Percentiles rank a stretch among this genome's conserved stretches.
These are phyloP conservation scores for Citeromyces nyonsensis DNA, from an alignment of 805 yeast genomes.

Conservation along the genomic window DNA sequence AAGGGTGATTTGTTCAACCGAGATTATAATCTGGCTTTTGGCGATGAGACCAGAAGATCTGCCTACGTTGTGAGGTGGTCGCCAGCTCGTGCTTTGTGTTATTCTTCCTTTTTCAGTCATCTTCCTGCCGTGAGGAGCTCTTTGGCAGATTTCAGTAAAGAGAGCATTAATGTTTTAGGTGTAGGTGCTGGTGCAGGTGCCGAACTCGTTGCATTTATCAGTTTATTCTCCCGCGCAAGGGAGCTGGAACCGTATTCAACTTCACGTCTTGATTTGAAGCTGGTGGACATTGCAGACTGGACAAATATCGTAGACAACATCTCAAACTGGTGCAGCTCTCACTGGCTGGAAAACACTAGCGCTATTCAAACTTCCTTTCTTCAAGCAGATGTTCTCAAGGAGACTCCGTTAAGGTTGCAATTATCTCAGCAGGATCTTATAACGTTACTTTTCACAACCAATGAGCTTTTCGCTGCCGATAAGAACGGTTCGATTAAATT, in stretches of 20 bases:
- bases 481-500: slow-evolving; percentile 43
- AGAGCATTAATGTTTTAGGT: slow-evolving; percentile 27
- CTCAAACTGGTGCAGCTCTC: not conserved
- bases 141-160: slow-evolving; percentile 5
- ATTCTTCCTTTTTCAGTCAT: slow-evolving; percentile 47
- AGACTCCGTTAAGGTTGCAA: slow-evolving; percentile 9
- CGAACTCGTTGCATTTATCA: slow-evolving; percentile 51
- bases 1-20: slow-evolving; percentile 57
- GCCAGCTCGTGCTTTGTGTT: slow-evolving; percentile 67
- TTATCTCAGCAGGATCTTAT: slow-evolving; percentile 28
- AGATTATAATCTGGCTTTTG: slow-evolving; percentile 59
- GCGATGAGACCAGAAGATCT: slow-evolving; percentile 39
- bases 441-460: slow-evolving; percentile 73
- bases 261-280: slow-evolving; percentile 15
- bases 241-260: slow-evolving; percentile 1
- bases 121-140: slow-evolving; percentile 6
- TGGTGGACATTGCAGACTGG: slow-evolving; percentile 80
- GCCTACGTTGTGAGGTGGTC: slow-evolving; percentile 83
- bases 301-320: slow-evolving; percentile 22
- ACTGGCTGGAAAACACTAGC: slow-evolving; percentile 3
- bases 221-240: slow-evolving; percentile 22
- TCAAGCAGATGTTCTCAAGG: slow-evolving; percentile 19
- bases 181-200: slow-evolving; percentile 91
- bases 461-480: slow-evolving; percentile 66
- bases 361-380: slow-evolving; percentile 16